Evolutionary conservation across 2,329 filamentous ascomycete species (phyloP), one percentile per base, ranked within the genome.

Genomic region (Metarhizium rileyi): DNA sequence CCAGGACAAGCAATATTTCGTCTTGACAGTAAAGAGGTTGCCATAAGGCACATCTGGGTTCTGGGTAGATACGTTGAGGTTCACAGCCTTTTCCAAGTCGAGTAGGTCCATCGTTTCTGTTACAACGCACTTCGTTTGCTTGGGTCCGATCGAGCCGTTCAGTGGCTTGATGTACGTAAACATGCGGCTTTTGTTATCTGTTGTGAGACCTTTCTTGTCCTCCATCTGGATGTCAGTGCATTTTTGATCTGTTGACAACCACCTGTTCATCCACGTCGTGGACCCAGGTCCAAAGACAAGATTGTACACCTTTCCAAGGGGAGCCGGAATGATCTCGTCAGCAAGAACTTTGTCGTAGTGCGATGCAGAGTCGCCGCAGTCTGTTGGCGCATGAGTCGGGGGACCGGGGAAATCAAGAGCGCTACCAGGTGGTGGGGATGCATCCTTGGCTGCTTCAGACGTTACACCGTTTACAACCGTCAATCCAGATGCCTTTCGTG

Each of bases 1-100:
- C 93, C 93, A 98, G 47, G 87, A 87, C 22, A 98, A 75, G 61
- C 94, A 95, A 62, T 97, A 98, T 58, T 86, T 87, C 3, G 93
- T 98, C 69, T 96, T 97, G 43, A 88, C 86, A 35, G 80, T 79
- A 63, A 98, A 98, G 3, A 95, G 80, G 62, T 90, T 95, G 30
- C 93, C 93, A 62, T 83, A 95, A 0, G 93, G 93, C 2, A 98
- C 93, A 64, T 98, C 94, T 0, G 93, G 93, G 14, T 86, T 98
- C 61, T 91, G 86, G 0, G 90, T 96, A 27, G 81, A 84, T 50
- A 89, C 82, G 3, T 82, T 81, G n/a, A 98, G 75, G 47, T 85
- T 87, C 50, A 95, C 81, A 2, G 87, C 81, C 64, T 90, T 95
- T 50, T 97, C 91, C 16, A 94, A 74, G 63, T 98, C 91, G 27